Conservation (phyloP, 2,329 filamentous ascomycete genomes). For the Scytalidium lignicola region DNA sequence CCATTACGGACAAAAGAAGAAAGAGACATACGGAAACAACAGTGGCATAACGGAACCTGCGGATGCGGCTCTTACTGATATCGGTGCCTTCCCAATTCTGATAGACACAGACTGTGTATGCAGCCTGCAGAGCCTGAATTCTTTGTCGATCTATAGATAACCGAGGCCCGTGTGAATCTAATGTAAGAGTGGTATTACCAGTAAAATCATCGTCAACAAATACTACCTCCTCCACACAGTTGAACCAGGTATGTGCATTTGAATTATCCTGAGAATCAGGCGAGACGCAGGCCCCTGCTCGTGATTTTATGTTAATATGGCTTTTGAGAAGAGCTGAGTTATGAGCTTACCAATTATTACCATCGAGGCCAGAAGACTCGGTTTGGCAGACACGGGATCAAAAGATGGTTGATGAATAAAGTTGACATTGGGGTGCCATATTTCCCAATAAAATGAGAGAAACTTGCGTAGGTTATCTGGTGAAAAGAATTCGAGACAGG, state of each 20-base stretch:
- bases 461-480: neutral
- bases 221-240: too few relatives aligned
- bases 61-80: neutral
- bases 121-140: neutral
- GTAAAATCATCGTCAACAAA: neutral
- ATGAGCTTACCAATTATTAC: neutral
- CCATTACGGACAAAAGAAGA: too few relatives aligned
- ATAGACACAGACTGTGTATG: neutral
- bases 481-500: neutral
- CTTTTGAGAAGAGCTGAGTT: neutral
- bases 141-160: neutral
- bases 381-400: neutral
- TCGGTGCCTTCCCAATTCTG: conserved; percentile 4
- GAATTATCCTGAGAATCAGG: neutral
- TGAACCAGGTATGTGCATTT: too few relatives aligned
- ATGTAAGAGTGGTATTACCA: neutral
- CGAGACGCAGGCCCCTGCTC: neutral
- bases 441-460: conserved; percentile 1
- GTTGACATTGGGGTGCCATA: neutral
- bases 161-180: neutral
- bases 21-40: neutral
- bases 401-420: conserved; percentile 2
- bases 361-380: neutral
- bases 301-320: neutral
- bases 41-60: neutral